Evolutionary conservation across 2,329 filamentous ascomycete species (phyloP).

Genomic region (Dactylellina haptotyla): DNA sequence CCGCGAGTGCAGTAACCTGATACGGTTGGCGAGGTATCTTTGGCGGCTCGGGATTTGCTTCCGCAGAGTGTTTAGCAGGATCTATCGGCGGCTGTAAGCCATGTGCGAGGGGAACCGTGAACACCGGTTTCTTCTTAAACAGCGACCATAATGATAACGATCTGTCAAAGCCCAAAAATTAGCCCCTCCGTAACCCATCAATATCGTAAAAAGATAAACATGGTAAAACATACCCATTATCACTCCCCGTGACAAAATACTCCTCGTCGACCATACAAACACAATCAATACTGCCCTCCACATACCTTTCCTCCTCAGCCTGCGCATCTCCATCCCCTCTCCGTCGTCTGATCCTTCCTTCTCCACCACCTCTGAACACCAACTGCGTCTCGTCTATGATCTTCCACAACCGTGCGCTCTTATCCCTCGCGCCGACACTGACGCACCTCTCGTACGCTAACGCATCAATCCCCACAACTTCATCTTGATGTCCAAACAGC

Average conservation of each 20-base stretch:
- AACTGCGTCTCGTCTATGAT: slow-evolving; percentile 94
- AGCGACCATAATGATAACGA: slow-evolving; percentile 82
- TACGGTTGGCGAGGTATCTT: slow-evolving; percentile 76
- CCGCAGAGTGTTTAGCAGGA: slow-evolving; percentile 77
- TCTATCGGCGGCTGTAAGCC: slow-evolving; percentile 79
- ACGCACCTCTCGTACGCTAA: slow-evolving; percentile 88
- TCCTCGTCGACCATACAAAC: slow-evolving; percentile 88
- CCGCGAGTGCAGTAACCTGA: slow-evolving; percentile 88
- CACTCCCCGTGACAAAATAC: slow-evolving; percentile 90
- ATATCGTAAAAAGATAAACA: not conserved
- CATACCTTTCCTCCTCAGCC: slow-evolving; percentile 61
- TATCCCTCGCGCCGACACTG: slow-evolving; percentile 87
- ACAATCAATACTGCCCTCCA: slow-evolving; percentile 88
- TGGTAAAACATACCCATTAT: slow-evolving; percentile 73
- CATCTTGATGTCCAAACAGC: slow-evolving; percentile 93
- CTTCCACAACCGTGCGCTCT: slow-evolving; percentile 93
- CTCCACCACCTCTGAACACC: slow-evolving; percentile 86
- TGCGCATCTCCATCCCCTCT: slow-evolving; percentile 62
- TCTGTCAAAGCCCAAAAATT: slow-evolving; percentile 15
- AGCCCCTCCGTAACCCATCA: too few relatives aligned
- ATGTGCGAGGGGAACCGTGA: slow-evolving; percentile 81
- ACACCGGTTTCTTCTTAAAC: slow-evolving; percentile 93
- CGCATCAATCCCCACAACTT: slow-evolving; percentile 83
- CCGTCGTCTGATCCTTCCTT: slow-evolving; percentile 60
- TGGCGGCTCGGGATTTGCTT: slow-evolving; percentile 70